Conservation (phyloP, 2,329 filamentous ascomycete species). For the Trichoderma guizhouense region DNA sequence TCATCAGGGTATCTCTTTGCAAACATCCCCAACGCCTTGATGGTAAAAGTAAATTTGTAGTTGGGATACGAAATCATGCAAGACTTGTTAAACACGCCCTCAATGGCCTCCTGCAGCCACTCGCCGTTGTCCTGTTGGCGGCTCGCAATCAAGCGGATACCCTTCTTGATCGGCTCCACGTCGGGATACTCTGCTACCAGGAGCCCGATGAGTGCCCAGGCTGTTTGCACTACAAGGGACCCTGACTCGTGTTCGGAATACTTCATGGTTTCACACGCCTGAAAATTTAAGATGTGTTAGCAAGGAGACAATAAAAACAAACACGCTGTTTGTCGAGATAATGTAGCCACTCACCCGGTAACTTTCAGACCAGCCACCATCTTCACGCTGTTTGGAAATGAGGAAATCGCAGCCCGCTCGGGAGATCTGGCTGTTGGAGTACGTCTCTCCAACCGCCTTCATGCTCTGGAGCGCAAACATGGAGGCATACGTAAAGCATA, state of each 20-base stretch:
- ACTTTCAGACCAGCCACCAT: constrained; percentile 96
- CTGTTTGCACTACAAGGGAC: constrained; percentile 90
- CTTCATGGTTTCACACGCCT: constrained; percentile 72
- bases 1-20: constrained; percentile 67
- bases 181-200: constrained; percentile 82
- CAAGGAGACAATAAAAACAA: neutral
- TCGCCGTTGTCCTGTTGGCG: constrained; percentile 86
- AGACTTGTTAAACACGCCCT: constrained; percentile 97
- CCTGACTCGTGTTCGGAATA: constrained; percentile 72
- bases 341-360: constrained; percentile 59
- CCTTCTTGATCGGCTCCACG: constrained; percentile 66
- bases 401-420: constrained; percentile 81
- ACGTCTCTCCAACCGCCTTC: constrained; percentile 75
- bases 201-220: constrained; percentile 80
- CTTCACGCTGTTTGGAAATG: constrained; percentile 74
- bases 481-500: constrained; percentile 94
- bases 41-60: constrained; percentile 95
- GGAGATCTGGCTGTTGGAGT: constrained; percentile 67
- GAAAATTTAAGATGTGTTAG: constrained; percentile 19
- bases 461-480: constrained; percentile 96
- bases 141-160: constrained; percentile 75
- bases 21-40: constrained; percentile 93
- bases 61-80: constrained; percentile 99
- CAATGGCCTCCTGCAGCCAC: constrained; percentile 93
- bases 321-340: neutral